Conservation (phyloP, 23 red algal genomes). For the Gracilaria domingensis region DNA sequence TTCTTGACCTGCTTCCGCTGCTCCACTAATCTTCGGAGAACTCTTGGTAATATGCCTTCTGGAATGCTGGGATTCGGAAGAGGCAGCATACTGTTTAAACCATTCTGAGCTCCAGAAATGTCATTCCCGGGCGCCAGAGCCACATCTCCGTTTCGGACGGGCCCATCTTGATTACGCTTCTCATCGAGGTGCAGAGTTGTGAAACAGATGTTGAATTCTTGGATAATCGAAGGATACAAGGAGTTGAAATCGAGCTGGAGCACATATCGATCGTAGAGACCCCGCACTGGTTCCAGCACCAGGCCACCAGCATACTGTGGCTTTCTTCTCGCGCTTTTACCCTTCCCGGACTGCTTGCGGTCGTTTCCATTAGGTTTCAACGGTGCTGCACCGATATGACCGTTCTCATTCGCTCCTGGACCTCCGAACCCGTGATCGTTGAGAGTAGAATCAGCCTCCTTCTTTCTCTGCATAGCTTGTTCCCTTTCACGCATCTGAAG, state of each 20-base stretch:
- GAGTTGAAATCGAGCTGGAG: constrained; percentile 99
- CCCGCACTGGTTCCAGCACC: constrained; percentile 93
- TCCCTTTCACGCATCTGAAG: constrained; percentile 33
- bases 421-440: constrained; percentile 22
- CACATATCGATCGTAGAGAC: constrained; percentile 89
- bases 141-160: background rate
- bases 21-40: constrained; percentile 86
- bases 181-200: constrained; percentile 79
- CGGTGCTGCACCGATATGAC: background rate
- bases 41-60: constrained; percentile 86
- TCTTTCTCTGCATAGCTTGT: background rate
- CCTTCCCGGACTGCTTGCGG: background rate
- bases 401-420: background rate
- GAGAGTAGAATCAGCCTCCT: background rate
- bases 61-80: constrained; percentile 25
- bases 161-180: background rate
- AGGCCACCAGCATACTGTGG: constrained; percentile 93
- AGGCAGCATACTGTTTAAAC: background rate
- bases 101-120: background rate
- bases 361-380: background rate
- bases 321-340: constrained; percentile 80
- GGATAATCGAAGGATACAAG: constrained; percentile 99
- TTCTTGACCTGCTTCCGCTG: constrained; percentile 82
- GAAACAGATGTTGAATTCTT: constrained; percentile 99
- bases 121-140: background rate